Evolutionary conservation across 352 stramenopile species (phyloP), one percentile per base, ranked within the genome.

Genomic region (Phytophthora meadii): DNA sequence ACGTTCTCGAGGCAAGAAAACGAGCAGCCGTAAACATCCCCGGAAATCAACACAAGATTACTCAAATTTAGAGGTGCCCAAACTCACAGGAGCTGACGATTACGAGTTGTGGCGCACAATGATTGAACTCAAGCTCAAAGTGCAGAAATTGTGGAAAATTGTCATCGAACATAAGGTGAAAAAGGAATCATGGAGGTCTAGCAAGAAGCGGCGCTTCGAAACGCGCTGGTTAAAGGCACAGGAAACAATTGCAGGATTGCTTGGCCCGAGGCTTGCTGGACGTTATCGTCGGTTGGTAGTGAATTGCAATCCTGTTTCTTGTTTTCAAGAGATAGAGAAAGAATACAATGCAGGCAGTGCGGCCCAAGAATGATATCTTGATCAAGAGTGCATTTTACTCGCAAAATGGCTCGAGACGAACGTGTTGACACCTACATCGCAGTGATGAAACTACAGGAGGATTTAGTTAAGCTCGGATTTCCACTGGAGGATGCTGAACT

Each of bases 271-370:
- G n/a, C n/a, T n/a, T n/a, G n/a, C n/a, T n/a, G n/a, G n/a, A n/a
- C n/a, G n/a, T n/a, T 55, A 63, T 27, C 54, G 44, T 14, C 36
- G 44, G 14, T 15, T 28, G 5, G 36, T 56, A 3, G 46, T 64
- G 2, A 64, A 32, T 25, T 55, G 45, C n/a, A 14, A 56, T 27
- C 55, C 55, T 7, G 55, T 56, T 4, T 8, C 6, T 14, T 25
- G 41, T 8, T 51, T 59, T n/a, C 40, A 59, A n/a, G 40, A 51
- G n/a, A 59, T 49, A 9, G 37, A 58, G 10, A 58, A 58, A 27
- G 22, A 58, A 25, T 59, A 50, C 39, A 59, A 59, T 14, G 25
- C 52, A 11, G 52, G 52, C 0, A 59, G 40, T 17, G 52, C 39
- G 0, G 52, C n/a, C 52, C 2, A 59, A 59, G 27, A 59, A 59